Percentiles rank a stretch among this genome's conserved stretches.
These are phyloP conservation scores for Rhodosporidiobolus sp. DNA, from an alignment of 768 basidiomycete species.

Conservation along the genomic window DNA sequence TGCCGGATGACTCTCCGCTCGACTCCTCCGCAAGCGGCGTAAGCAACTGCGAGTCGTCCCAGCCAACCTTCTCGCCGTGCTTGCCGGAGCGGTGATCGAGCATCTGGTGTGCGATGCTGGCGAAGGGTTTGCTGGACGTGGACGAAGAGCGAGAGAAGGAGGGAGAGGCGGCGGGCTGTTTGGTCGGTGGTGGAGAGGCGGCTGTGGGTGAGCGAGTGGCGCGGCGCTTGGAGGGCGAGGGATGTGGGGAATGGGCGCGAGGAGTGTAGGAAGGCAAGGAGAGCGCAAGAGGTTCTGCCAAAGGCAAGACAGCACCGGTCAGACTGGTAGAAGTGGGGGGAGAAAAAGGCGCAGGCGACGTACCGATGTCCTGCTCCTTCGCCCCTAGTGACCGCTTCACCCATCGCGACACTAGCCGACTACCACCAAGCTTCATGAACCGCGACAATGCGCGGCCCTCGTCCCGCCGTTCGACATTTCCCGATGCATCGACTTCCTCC, in stretches of 20 bases:
- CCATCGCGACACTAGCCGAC: slow-evolving; percentile 7
- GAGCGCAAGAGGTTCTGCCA: slow-evolving; percentile 17
- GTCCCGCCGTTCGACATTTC: neutral
- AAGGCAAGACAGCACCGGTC: too few species aligned
- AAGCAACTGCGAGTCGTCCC: slow-evolving; percentile 27
- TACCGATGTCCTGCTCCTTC: slow-evolving; percentile 3
- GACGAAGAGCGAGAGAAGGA: neutral
- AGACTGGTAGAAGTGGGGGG: too few species aligned
- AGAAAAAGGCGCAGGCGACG: neutral
- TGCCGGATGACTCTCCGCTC: neutral
- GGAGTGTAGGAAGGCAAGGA: neutral
- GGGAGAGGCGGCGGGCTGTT: neutral
- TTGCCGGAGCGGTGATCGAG: slow-evolving; percentile 7
- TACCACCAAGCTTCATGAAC: slow-evolving; percentile 10
- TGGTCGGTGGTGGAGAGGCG: neutral
- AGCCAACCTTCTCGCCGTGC: slow-evolving; percentile 6
- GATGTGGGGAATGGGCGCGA: neutral
- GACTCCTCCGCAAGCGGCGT: too few species aligned
- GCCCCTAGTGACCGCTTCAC: neutral
- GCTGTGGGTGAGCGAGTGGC: neutral
- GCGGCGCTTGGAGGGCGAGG: neutral
- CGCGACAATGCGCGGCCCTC: neutral
- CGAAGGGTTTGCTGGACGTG: neutral
- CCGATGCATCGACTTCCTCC: slow-evolving; percentile 12
- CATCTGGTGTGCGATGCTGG: slow-evolving; percentile 17